Evolutionary conservation across 805 yeast genomes (phyloP).

Genomic region (Zygosaccharomyces bisporus): DNA sequence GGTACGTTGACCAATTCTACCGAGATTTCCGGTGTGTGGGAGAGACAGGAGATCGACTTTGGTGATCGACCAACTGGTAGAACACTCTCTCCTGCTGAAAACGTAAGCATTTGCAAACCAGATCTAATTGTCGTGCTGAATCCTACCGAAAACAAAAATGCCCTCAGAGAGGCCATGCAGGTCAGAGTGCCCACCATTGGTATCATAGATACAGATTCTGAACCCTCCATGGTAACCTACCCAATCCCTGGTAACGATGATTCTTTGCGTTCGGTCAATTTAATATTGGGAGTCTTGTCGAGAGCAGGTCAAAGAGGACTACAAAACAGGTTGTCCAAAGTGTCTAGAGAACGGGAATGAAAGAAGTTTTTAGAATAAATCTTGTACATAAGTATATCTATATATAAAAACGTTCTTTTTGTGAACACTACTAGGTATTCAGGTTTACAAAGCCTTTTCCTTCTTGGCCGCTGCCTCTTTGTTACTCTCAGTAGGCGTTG

Average conservation of each 20-base stretch:
- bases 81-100: slow-evolving; percentile 47
- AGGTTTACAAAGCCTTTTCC: slow-evolving; percentile 2
- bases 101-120: slow-evolving; percentile 66
- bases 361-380: not conserved
- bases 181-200: slow-evolving; percentile 90
- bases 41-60: slow-evolving; percentile 73
- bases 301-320: slow-evolving; percentile 82
- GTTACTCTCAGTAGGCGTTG: slow-evolving; percentile 17
- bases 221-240: slow-evolving; percentile 83
- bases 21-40: slow-evolving; percentile 56
- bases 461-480: slow-evolving; percentile 18
- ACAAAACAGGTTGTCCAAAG: slow-evolving; percentile 47
- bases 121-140: slow-evolving; percentile 83
- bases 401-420: not conserved
- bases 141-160: slow-evolving; percentile 80
- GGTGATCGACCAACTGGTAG: slow-evolving; percentile 63
- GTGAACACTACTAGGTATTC: not conserved
- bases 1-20: slow-evolving; percentile 88
- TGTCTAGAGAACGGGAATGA: slow-evolving; percentile 5
- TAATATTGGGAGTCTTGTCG: slow-evolving; percentile 78
- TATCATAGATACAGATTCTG: slow-evolving; percentile 88
- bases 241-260: slow-evolving; percentile 98
- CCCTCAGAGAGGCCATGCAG: slow-evolving; percentile 75
- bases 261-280: slow-evolving; percentile 71
- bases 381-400: slow-evolving; percentile 8